These are phyloP conservation scores for Eucalyptus tenuipes DNA, from an alignment of 345 rosid genomes.

Conservation along the genomic window DNA sequence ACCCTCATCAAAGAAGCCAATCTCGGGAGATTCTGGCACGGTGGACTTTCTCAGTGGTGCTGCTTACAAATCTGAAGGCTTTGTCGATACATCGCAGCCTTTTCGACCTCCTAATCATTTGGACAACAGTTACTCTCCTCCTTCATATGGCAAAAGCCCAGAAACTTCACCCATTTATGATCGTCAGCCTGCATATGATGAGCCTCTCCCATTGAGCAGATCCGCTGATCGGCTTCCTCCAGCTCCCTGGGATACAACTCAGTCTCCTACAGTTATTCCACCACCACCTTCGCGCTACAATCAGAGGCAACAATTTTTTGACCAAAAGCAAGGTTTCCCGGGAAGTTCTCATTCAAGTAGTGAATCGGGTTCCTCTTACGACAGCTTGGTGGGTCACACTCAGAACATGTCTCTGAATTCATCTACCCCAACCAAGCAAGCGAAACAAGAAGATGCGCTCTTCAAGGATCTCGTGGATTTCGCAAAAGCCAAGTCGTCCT, in stretches of 20 bases:
- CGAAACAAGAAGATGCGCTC: slow-evolving; percentile 84
- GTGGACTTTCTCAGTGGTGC: slow-evolving; percentile 93
- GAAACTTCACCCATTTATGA: slow-evolving; percentile 18
- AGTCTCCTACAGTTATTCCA: slow-evolving; percentile 26
- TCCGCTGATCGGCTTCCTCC: slow-evolving; percentile 54
- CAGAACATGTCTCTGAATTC: slow-evolving; percentile 57
- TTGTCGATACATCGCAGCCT: slow-evolving; percentile 20
- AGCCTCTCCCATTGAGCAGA: slow-evolving; percentile 41
- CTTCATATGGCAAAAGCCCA: background rate
- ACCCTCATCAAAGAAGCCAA: slow-evolving; percentile 59
- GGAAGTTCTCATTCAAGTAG: slow-evolving; percentile 25
- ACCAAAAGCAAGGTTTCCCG: slow-evolving; percentile 9
- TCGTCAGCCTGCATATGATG: slow-evolving; percentile 44
- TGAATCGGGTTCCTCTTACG: slow-evolving; percentile 55
- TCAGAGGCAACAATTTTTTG: slow-evolving; percentile 73
- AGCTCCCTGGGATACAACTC: slow-evolving; percentile 63
- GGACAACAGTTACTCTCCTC: slow-evolving; percentile 21
- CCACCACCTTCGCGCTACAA: slow-evolving; percentile 60
- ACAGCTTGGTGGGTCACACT: slow-evolving; percentile 58
- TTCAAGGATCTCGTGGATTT: slow-evolving; percentile 95
- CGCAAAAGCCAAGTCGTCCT: slow-evolving; percentile 77
- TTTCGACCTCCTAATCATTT: slow-evolving; percentile 13
- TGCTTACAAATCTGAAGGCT: slow-evolving; percentile 41
- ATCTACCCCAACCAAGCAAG: slow-evolving; percentile 36
- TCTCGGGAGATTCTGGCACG: slow-evolving; percentile 25